A percentile compares a stretch with the other conserved stretches of the same genome.
Conservation (phyloP, 179 eudicot genomes). For the Carnegiea gigantea region DNA sequence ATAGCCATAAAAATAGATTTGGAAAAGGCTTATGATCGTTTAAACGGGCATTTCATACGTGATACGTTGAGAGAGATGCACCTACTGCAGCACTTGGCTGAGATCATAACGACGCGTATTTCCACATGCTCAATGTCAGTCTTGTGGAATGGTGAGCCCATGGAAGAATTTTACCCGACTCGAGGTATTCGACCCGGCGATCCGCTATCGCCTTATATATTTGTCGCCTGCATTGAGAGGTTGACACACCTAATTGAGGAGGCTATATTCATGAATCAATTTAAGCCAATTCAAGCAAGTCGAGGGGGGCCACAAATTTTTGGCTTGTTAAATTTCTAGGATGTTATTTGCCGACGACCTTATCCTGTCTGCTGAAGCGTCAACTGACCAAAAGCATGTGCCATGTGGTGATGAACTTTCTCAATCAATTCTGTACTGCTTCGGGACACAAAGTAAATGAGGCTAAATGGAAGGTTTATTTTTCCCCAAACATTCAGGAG, state of each 20-base stretch:
- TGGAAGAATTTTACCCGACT: no score
- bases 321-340: no score
- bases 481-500: neutral
- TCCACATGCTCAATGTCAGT: neutral
- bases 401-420: neutral
- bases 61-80: neutral
- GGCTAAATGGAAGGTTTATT: neutral
- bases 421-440: neutral
- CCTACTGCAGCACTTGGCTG: neutral
- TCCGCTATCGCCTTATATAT: neutral
- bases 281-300: neutral
- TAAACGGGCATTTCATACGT: neutral
- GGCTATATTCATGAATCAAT: neutral
- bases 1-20: no score
- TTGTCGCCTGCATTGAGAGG: neutral
- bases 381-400: neutral
- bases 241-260: neutral
- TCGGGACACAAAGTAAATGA: neutral
- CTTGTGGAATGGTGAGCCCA: neutral
- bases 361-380: neutral
- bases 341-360: neutral
- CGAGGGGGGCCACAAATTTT: neutral
- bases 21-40: neutral
- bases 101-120: neutral
- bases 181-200: neutral